Evolutionary conservation across 768 basidiomycete genomes (phyloP).

Genomic region (Mycena latifolia): DNA sequence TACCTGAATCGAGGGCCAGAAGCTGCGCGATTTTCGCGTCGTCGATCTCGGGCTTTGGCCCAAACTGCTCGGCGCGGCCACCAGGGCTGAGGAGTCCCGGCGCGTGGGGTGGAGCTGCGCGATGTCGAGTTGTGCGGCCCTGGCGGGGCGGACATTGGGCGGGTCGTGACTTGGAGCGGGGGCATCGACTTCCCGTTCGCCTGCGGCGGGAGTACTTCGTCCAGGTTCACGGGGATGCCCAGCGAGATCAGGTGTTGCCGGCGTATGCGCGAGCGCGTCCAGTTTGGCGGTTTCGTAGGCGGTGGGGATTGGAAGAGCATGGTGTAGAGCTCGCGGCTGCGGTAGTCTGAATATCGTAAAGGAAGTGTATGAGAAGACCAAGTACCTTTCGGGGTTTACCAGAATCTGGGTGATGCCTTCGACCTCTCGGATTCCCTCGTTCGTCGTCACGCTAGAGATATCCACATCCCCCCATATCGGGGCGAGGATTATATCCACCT

Average conservation of each 20-base stretch:
- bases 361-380: conserved; percentile 23
- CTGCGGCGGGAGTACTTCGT: conserved; percentile 76
- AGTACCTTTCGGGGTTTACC: conserved; percentile 79
- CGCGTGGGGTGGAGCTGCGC: conserved; percentile 57
- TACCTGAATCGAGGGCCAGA: conserved; percentile 77
- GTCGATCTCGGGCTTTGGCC: conserved; percentile 83
- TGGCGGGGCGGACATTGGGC: conserved; percentile 86
- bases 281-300: conserved; percentile 88
- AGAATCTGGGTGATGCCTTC: conserved; percentile 88
- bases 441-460: conserved; percentile 66
- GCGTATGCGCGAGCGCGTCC: conserved; percentile 93
- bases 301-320: conserved; percentile 78
- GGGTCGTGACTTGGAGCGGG: conserved; percentile 83
- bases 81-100: conserved; percentile 63
- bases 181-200: conserved; percentile 77
- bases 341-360: conserved; percentile 33
- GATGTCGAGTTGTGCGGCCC: conserved; percentile 58
- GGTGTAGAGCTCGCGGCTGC: conserved; percentile 85
- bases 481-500: conserved; percentile 74
- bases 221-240: conserved; percentile 94
- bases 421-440: conserved; percentile 82
- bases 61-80: conserved; percentile 65
- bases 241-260: conserved; percentile 92
- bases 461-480: conserved; percentile 73
- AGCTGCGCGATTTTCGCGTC: conserved; percentile 72